Percentiles rank a stretch among this genome's conserved stretches.
Conservation (phyloP, 495 filamentous ascomycete species). For the Daldinia loculata region DNA sequence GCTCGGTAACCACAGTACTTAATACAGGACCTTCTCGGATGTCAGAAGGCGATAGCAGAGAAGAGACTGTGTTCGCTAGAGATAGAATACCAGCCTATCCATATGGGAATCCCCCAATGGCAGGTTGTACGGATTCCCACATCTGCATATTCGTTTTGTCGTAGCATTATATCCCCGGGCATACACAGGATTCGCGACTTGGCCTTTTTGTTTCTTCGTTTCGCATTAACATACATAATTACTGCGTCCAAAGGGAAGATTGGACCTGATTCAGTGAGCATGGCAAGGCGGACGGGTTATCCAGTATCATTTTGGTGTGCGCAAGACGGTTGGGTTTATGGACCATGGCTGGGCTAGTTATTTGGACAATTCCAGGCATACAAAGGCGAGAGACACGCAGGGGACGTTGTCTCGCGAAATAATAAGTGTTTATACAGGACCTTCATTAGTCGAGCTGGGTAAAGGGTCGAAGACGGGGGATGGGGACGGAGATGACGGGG, state of each 20-base stretch:
- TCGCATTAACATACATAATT: constrained; percentile 38
- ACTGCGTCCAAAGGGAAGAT: constrained; percentile 8
- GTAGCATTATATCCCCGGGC: constrained; percentile 30
- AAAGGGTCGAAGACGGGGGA: constrained; percentile 2
- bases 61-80: constrained; percentile 6
- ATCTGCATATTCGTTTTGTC: constrained; percentile 36
- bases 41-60: not conserved
- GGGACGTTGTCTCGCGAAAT: constrained; percentile 26
- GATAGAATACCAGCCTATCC: constrained; percentile 5
- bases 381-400: constrained; percentile 10
- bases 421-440: constrained; percentile 24
- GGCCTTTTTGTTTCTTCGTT: constrained; percentile 24
- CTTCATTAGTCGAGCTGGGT: constrained; percentile 11
- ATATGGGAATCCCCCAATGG: not conserved
- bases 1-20: constrained; percentile 60
- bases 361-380: constrained; percentile 11
- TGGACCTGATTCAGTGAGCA: constrained; percentile 15
- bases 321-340: constrained; percentile 21
- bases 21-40: constrained; percentile 5
- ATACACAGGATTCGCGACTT: constrained; percentile 31
- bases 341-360: constrained; percentile 6
- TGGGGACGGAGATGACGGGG: constrained; percentile 15
- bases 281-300: constrained; percentile 22
- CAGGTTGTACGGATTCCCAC: constrained; percentile 17
- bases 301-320: constrained; percentile 27